Evolutionary conservation across 1,139 yeast species (phyloP).

Genomic region (Nadsonia starkeyi-henricii): DNA sequence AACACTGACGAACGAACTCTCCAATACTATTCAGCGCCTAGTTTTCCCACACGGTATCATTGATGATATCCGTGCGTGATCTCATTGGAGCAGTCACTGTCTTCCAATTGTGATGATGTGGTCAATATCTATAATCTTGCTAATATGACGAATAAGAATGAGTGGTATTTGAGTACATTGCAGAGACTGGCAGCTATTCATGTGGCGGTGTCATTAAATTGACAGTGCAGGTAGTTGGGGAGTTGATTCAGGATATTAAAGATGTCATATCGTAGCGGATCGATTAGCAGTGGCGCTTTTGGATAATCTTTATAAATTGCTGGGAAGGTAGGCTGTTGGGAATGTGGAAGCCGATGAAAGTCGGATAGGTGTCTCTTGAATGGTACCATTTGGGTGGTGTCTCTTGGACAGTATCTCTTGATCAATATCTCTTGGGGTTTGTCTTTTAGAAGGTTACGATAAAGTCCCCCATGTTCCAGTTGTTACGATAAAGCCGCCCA

Average conservation of each 20-base stretch:
- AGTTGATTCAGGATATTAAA: slow-evolving; percentile 43
- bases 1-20: no score
- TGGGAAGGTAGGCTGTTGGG: no score
- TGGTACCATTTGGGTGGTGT: no score
- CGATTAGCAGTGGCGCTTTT: slow-evolving; percentile 63
- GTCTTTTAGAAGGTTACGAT: no score
- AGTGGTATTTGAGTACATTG: slow-evolving; percentile 83
- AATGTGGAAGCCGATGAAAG: no score
- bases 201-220: slow-evolving; percentile 71
- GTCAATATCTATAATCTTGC: slow-evolving; percentile 64
- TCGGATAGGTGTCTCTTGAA: no score
- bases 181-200: slow-evolving; percentile 89
- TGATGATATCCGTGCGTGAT: slow-evolving; percentile 77
- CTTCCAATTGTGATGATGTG: slow-evolving; percentile 42
- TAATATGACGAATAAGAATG: slow-evolving; percentile 49
- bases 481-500: no score
- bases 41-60: slow-evolving; percentile 93
- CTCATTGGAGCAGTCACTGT: slow-evolving; percentile 75
- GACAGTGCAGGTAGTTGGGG: slow-evolving; percentile 48
- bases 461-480: no score
- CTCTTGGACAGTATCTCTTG: no score
- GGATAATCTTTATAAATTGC: slow-evolving; percentile 56
- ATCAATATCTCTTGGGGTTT: no score
- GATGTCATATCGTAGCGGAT: slow-evolving; percentile 67
- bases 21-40: slow-evolving; percentile 98